phyloP scores from a whole-genome alignment of 371 early-diverging fungal genomes.

The Catenaria anguillulae region DNA sequence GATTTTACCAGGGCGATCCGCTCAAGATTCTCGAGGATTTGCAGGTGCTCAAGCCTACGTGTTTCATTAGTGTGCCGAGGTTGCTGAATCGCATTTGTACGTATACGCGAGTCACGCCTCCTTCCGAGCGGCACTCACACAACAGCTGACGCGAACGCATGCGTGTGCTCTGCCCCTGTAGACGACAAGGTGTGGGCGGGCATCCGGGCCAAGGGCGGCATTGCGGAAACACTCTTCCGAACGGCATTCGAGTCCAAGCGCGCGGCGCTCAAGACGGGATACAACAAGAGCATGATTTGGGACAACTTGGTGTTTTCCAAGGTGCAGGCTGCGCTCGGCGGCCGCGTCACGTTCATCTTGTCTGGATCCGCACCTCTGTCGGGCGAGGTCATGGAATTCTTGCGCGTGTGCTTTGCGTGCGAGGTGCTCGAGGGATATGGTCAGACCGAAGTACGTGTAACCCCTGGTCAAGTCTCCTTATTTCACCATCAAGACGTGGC shows the following conservation, averaged over 20 bases:
- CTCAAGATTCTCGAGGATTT: conserved; percentile 79
- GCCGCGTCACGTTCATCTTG: conserved; percentile 29
- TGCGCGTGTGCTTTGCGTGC: conserved; percentile 69
- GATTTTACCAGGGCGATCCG: conserved; percentile 51
- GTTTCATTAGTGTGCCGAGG: conserved; percentile 91
- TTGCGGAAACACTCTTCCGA: conserved; percentile 43
- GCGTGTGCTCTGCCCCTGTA: too few relatives aligned
- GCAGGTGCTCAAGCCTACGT: conserved; percentile 74
- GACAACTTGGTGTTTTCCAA: conserved; percentile 35
- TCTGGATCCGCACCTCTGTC: conserved; percentile 75
- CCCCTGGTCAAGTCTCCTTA: too few relatives aligned
- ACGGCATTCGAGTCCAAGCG: conserved; percentile 37
- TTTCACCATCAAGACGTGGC: too few relatives aligned
- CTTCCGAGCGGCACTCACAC: too few relatives aligned
- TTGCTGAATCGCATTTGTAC: conserved; percentile 75
- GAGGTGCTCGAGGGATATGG: conserved; percentile 75
- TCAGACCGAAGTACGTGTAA: too few relatives aligned
- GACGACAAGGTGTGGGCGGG: conserved; percentile 57
- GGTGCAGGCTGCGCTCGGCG: conserved; percentile 34
- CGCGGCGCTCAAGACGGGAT: conserved; percentile 19
- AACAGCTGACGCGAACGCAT: too few relatives aligned
- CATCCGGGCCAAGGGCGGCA: conserved; percentile 37
- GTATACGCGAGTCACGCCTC: too few relatives aligned
- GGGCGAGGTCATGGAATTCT: conserved; percentile 67
- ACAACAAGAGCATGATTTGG: conserved; percentile 58